phyloP scores from a whole-genome alignment of 108 stramenopile genomes.

The Nitzschia sp. region DNA sequence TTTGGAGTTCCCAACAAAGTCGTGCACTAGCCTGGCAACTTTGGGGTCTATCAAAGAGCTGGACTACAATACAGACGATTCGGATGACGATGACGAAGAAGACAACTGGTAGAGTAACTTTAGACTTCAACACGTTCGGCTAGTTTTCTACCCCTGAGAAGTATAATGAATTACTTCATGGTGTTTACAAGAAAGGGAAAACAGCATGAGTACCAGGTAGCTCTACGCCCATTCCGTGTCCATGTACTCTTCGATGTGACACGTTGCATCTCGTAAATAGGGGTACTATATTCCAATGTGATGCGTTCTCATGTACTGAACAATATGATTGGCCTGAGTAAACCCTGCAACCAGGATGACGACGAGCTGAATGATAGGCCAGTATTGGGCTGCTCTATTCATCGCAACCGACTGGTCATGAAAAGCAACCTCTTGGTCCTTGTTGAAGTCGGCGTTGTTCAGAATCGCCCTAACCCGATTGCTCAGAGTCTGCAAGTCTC shows the following conservation, averaged over 20 bases:
- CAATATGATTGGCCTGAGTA: conserved; percentile 71
- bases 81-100: conserved; percentile 11
- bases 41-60: conserved; percentile 37
- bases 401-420: conserved; percentile 71
- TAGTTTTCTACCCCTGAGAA: too few species aligned
- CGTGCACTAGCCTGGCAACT: conserved; percentile 17
- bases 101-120: conserved; percentile 18
- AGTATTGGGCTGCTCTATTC: conserved; percentile 69
- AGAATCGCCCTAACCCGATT: conserved; percentile 31
- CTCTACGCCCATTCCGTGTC: too few species aligned
- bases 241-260: too few species aligned
- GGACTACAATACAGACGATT: conserved; percentile 28
- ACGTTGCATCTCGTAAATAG: too few species aligned
- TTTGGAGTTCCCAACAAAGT: conserved; percentile 3
- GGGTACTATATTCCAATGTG: conserved; percentile 43
- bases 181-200: too few species aligned
- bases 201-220: too few species aligned
- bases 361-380: conserved; percentile 70
- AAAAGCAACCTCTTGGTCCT: conserved; percentile 45
- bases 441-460: conserved; percentile 47
- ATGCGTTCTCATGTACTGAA: conserved; percentile 65
- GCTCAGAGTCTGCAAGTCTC: conserved; percentile 31
- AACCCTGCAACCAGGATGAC: conserved; percentile 70
- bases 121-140: too few species aligned
- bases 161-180: too few species aligned